Evolutionary conservation across 805 yeast species (phyloP), one percentile per base, ranked within the genome.

Genomic region (Blastobotrys chiropterorum): DNA sequence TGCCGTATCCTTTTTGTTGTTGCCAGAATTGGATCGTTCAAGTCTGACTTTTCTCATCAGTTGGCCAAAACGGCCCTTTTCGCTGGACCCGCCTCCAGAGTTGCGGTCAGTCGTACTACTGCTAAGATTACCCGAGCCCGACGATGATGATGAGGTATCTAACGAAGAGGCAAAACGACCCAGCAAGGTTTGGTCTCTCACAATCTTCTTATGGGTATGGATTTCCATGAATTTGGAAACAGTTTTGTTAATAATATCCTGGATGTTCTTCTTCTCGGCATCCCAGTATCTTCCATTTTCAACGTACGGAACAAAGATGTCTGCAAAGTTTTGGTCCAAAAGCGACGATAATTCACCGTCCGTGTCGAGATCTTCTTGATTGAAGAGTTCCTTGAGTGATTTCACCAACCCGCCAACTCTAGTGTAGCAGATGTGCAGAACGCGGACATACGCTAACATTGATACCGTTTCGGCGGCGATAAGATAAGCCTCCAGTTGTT

Each of bases 261-360:
- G 85, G 38, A 90, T 69, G 57, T 79, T 80, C 56, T 81, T 81
- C 68, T 80, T 85, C 63, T 90, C 97, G 40, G 77, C 61, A 40
- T 74, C 81, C 61, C 90, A 83, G 67, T 89, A 90, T 46, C 77
- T 73, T 53, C 80, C 79, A 53, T 85, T 87, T 26, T 77, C 76
- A 22, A 86, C 69, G 62, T 81, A 86, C 46, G 84, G 83, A 16
- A 80, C 74, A 65, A 92, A 92, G 15, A 88, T 67, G 58, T 86
- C 95, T n/a, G 78, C 76, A 62, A 75, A 81, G 53, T 81, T 77
- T 59, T 83, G 89, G 57, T 90, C 96, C 38, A 92, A 69, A 2
- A 83, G 57, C 4, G 68, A 56, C 6, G 69, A 67, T 38, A 79
- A 62, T 31, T 70, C 74, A 44, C 71, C 75, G 38, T 71, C 69